Evolutionary conservation across 768 basidiomycete species (phyloP).

Genomic region (Guyanaporus albipodus): DNA sequence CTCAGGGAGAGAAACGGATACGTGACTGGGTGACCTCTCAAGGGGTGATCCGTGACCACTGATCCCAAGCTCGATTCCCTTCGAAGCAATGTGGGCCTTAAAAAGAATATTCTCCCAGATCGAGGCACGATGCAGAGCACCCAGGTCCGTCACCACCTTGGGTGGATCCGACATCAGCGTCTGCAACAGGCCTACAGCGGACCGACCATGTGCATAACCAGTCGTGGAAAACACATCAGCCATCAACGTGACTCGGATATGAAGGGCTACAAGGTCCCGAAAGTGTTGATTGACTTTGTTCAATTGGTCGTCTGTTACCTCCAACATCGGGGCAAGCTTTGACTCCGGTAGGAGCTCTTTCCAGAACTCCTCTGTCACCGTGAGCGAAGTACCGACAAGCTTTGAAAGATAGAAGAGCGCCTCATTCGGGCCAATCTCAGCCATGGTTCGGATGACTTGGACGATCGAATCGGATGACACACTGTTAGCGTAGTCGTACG

Average conservation of each 20-base stretch:
- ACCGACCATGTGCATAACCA: constrained; percentile 76
- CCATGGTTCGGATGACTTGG: constrained; percentile 84
- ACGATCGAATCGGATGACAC: constrained; percentile 84
- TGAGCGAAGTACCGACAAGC: constrained; percentile 66
- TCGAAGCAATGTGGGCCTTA: constrained; percentile 51
- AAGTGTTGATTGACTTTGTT: constrained; percentile 58
- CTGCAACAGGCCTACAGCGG: constrained; percentile 69
- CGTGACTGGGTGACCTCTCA: constrained; percentile 45
- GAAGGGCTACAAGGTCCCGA: constrained; percentile 66
- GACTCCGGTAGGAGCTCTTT: constrained; percentile 47
- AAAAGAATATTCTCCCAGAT: constrained; percentile 87
- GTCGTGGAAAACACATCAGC: constrained; percentile 85
- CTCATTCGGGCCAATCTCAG: constrained; percentile 77
- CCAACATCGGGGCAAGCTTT: constrained; percentile 62
- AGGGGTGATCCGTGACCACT: constrained; percentile 44
- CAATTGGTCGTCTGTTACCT: constrained; percentile 45
- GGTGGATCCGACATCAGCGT: constrained; percentile 63
- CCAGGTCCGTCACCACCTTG: constrained; percentile 67
- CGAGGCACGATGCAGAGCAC: constrained; percentile 73
- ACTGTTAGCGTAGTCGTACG: constrained; percentile 84
- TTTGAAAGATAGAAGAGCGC: constrained; percentile 67
- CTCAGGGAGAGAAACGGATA: constrained; percentile 40
- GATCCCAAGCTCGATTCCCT: constrained; percentile 49
- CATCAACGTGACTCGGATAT: constrained; percentile 77
- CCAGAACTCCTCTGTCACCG: constrained; percentile 74